Percentiles rank a stretch among this genome's conserved stretches.
phyloP scores from a whole-genome alignment of 257 asterid species.

The Jacaranda copaia region DNA sequence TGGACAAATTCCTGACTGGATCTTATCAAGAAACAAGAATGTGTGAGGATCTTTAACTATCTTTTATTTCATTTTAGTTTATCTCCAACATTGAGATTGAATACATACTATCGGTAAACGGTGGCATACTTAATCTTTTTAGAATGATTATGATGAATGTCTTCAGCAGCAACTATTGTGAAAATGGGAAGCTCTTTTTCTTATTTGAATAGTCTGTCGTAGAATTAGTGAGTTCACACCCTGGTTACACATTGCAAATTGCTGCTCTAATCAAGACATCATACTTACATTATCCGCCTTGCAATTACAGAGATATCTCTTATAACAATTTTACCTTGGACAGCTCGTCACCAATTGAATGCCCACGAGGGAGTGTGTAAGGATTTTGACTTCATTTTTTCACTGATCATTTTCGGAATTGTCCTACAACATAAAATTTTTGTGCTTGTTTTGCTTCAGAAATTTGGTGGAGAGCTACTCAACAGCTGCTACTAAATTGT shows the following conservation, averaged over 20 bases:
- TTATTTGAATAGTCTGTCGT: too few relatives aligned
- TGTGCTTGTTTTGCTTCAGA: slow-evolving; percentile 52
- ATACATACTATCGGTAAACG: too few relatives aligned
- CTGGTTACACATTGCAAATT: neutral
- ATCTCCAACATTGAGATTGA: too few relatives aligned
- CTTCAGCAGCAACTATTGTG: too few relatives aligned
- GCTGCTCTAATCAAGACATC: neutral
- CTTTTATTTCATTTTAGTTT: neutral
- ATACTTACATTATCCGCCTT: slow-evolving; percentile 28
- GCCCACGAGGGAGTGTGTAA: slow-evolving; percentile 85
- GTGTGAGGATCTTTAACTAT: slow-evolving; percentile 51
- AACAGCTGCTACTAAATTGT: slow-evolving; percentile 53
- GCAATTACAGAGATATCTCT: slow-evolving; percentile 77
- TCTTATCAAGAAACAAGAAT: slow-evolving; percentile 73
- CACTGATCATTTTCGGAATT: neutral
- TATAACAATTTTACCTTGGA: slow-evolving; percentile 74
- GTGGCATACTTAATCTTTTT: too few relatives aligned
- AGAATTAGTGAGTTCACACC: too few relatives aligned
- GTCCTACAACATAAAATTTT: slow-evolving; percentile 17
- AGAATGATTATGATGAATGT: too few relatives aligned
- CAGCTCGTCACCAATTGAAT: slow-evolving; percentile 56
- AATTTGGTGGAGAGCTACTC: slow-evolving; percentile 88
- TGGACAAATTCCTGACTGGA: slow-evolving; percentile 71
- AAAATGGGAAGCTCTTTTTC: too few relatives aligned
- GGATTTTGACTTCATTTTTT: slow-evolving; percentile 35